A percentile compares a stretch with the other conserved stretches of the same genome.
Conservation (phyloP, 768 basidiomycete species). For the Lactarius deliciosus region DNA sequence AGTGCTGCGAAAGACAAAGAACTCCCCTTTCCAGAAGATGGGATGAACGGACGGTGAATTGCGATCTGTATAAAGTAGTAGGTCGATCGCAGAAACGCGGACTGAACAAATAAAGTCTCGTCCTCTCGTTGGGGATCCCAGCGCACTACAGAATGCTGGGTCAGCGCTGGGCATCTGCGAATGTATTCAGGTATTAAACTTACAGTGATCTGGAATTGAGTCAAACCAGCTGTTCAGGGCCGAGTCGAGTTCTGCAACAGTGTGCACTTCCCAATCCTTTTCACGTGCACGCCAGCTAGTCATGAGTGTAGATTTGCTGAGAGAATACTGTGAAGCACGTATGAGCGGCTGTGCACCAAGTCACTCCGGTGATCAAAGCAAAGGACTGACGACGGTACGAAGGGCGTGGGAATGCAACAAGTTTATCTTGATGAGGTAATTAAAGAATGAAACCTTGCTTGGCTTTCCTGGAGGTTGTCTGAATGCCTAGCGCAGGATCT, state of each 20-base stretch:
- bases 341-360: constrained; percentile 1
- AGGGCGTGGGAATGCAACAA: constrained; percentile 63
- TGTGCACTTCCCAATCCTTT: constrained; percentile 29
- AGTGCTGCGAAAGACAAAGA: constrained; percentile 45
- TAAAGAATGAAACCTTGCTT: constrained; percentile 53
- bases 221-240: constrained; percentile 40
- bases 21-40: constrained; percentile 36
- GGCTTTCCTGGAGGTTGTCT: constrained; percentile 63
- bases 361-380: neutral
- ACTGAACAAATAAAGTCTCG: constrained; percentile 40
- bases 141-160: constrained; percentile 32
- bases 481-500: constrained; percentile 40
- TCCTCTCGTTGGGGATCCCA: constrained; percentile 47
- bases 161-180: neutral
- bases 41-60: constrained; percentile 53
- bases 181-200: constrained; percentile 1
- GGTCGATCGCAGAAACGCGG: constrained; percentile 39
- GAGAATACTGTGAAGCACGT: constrained; percentile 26
- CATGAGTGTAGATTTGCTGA: constrained; percentile 23
- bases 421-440: constrained; percentile 53
- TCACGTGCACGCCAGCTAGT: constrained; percentile 25
- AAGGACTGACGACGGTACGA: constrained; percentile 52
- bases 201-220: constrained; percentile 40
- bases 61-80: constrained; percentile 49
- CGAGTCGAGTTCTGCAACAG: constrained; percentile 29